Evolutionary conservation across 441 rosid species (phyloP), one percentile per base, ranked within the genome.

Genomic region (Corymbia calophylla): DNA sequence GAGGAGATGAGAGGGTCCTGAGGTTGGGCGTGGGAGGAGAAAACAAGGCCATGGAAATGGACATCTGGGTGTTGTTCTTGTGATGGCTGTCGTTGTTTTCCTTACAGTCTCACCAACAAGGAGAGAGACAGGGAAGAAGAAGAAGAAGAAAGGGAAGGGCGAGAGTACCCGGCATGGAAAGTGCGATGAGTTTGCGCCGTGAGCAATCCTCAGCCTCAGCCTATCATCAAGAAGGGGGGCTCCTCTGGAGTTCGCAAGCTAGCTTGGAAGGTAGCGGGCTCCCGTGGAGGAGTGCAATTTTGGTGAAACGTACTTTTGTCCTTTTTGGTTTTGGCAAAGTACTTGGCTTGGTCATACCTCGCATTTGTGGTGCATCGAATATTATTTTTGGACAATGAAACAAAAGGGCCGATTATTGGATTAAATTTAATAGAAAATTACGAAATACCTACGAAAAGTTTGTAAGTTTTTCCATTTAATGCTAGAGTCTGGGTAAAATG

Each of bases 21-120:
- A 55, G 88, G 88, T 86, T 51, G 68, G 88, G 68, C 29, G 93
- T 81, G 5, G 91, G 90, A 88, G 93, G 90, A 88, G 95, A 93
- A 73, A 93, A 92, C 87, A 92, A 73, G 56, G 94, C 93, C 93
- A 91, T 94, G 92, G 96, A 93, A 53, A 92, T 90, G 58, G 95
- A 91, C 94, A 94, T 93, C 17, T 87, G 48, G 66, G 82, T 1
- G 84, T 47, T 29, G 32, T 31, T 62, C 70, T 62, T 44, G n/a
- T 77, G 44, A 51, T 7, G 84, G 48, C 7, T 51, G n/a, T 51
- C 13, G 84, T 8, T 44, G 84, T 1, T 44, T 77, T 39, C 51
- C n/a, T 12, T 12, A 39, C 14, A 7, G 84, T 77, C 84, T 77
- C 84, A 44, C 17, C 51, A 77, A 39, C 51, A 44, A 23, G 51